phyloP scores from a whole-genome alignment of 352 stramenopile species.

The Phytopythium mirpurense region DNA sequence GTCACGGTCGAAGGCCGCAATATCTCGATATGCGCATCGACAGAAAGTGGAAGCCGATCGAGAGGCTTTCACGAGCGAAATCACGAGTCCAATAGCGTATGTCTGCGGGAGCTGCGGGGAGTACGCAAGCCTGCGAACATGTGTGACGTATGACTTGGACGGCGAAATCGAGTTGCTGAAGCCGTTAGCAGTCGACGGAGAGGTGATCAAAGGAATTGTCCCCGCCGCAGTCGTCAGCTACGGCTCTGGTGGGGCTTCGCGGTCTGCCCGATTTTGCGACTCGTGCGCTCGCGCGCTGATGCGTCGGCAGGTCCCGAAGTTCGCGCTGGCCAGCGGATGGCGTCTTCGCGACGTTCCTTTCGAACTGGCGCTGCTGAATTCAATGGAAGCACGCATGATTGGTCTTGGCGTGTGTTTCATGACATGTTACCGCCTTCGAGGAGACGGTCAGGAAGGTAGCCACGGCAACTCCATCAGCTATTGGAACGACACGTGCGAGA shows the following conservation, averaged over 20 bases:
- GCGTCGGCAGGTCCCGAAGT: neutral
- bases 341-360: neutral
- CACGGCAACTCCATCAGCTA: neutral
- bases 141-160: neutral
- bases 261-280: neutral
- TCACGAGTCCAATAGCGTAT: neutral
- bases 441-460: neutral
- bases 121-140: neutral
- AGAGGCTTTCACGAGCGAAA: neutral
- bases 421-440: neutral
- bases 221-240: neutral
- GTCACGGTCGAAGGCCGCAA: no score
- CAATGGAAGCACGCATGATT: neutral
- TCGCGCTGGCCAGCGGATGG: neutral
- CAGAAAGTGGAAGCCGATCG: neutral
- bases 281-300: neutral
- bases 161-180: neutral
- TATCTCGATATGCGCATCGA: neutral
- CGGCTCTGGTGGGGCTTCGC: neutral
- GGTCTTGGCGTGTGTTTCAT: neutral
- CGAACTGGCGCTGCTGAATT: neutral
- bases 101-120: neutral
- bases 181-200: neutral
- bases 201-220: no score
- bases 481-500: neutral